Conservation (phyloP, 2,329 filamentous ascomycete species). For the Fusarium sp. region DNA sequence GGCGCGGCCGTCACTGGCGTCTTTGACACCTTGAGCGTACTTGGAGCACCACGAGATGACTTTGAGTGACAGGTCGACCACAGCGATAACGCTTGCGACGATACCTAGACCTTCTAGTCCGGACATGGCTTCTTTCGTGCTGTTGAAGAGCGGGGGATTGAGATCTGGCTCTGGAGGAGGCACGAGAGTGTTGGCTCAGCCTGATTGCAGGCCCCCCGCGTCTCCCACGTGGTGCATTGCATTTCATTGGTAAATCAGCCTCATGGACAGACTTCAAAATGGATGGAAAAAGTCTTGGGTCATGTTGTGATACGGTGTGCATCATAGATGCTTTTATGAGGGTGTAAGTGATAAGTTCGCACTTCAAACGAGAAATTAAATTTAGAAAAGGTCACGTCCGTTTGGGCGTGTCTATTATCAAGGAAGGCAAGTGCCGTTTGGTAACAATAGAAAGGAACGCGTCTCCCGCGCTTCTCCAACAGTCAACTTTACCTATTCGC, state of each 20-base stretch:
- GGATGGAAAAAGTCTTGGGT: rapidly evolving
- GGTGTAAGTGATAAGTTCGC: background rate
- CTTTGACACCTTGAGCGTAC: slow-evolving; percentile 52
- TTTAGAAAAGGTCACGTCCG: too few relatives aligned
- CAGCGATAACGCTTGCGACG: background rate
- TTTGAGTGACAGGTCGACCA: background rate
- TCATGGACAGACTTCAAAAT: too few relatives aligned
- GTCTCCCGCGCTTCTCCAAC: background rate
- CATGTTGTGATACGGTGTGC: background rate
- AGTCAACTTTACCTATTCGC: background rate
- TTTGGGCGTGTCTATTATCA: background rate
- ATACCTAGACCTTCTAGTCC: slow-evolving; percentile 6
- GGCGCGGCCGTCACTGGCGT: slow-evolving; percentile 49
- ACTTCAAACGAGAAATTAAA: background rate
- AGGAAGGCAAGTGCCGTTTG: background rate
- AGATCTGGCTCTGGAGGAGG: background rate
- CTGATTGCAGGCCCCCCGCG: background rate
- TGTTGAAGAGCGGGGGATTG: background rate
- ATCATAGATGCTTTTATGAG: background rate
- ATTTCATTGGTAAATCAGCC: background rate
- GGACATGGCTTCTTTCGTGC: background rate
- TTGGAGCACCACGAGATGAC: slow-evolving; percentile 44
- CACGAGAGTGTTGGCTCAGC: background rate
- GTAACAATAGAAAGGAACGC: too few relatives aligned
- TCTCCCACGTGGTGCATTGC: background rate